Conservation (phyloP, 768 basidiomycete species). For the Nidula microcarpa region DNA sequence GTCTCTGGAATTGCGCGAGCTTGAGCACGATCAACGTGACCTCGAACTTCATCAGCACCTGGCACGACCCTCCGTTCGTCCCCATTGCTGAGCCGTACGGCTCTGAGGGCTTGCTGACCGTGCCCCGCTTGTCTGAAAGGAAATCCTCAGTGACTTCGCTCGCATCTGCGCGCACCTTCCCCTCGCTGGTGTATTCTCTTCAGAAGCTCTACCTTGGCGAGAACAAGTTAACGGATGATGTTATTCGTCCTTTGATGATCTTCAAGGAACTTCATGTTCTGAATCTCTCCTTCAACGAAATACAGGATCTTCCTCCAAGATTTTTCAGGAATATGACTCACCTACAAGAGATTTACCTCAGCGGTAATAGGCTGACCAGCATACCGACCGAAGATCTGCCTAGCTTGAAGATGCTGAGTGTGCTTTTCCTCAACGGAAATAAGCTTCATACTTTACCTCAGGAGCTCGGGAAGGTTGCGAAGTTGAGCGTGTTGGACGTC, state of each 20-base stretch:
- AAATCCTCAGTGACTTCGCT: slow-evolving; percentile 29
- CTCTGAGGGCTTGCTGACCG: slow-evolving; percentile 4
- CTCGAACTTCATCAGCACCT: slow-evolving; percentile 77
- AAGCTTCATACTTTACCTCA: slow-evolving; percentile 88
- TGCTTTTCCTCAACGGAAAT: slow-evolving; percentile 92
- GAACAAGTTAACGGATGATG: slow-evolving; percentile 81
- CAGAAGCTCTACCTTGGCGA: slow-evolving; percentile 85
- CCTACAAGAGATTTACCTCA: slow-evolving; percentile 87
- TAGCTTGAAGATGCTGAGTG: slow-evolving; percentile 58
- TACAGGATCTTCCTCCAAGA: slow-evolving; percentile 78
- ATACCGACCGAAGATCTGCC: slow-evolving; percentile 89
- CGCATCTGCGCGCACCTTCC: slow-evolving; percentile 9
- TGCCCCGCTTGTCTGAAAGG: slow-evolving; percentile 14
- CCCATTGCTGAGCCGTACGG: slow-evolving; percentile 5
- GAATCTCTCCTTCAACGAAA: slow-evolving; percentile 93
- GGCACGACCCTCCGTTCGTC: slow-evolving; percentile 59
- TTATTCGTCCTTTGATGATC: slow-evolving; percentile 68
- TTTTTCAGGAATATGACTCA: slow-evolving; percentile 70
- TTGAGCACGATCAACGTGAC: slow-evolving; percentile 78
- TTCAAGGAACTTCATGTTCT: slow-evolving; percentile 77
- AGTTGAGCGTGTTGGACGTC: slow-evolving; percentile 80
- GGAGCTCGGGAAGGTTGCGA: slow-evolving; percentile 81
- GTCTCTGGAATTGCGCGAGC: slow-evolving; percentile 81
- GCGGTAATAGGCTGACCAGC: slow-evolving; percentile 90
- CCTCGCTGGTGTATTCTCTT: slow-evolving; percentile 61